Evolutionary conservation across 2,329 filamentous ascomycete species (phyloP), one percentile per base, ranked within the genome.

Genomic region (Xylariaceae sp.): DNA sequence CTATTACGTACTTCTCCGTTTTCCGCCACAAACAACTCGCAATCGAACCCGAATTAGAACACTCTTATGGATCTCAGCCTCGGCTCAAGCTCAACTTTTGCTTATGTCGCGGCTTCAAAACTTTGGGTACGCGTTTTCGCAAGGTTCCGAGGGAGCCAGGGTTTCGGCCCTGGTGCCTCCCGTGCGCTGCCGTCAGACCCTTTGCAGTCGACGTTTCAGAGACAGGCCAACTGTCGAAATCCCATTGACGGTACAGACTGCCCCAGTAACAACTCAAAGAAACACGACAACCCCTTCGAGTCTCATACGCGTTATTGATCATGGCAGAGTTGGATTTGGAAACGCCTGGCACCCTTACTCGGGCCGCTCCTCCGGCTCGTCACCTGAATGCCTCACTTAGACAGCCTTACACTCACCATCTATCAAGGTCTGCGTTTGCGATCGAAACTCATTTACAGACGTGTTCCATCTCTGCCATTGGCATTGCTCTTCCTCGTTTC

Each of bases 161-260:
- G 47, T 30, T 48, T 51, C 61, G 61, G 61, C 56, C 52, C 45
- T 58, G 57, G 51, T 52, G 59, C 47, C 46, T 59, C 54, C 62
- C 63, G 63, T 53, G 53, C 53, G 57, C 51, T 59, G 59, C 56
- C 51, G 54, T 56, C 51, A 40, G 50, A 54, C 55, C 51, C 49
- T 55, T 54, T 49, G 43, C 40, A 44, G 45, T 15, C 56, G 22
- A 52, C 53, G 62, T 65, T 65, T 64, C 62, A 65, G 59, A 49
- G 44, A 46, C 31, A 39, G 32, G 46, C 39, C 42, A 39, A 38
- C 38, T 40, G 36, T 47, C 44, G 40, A 41, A 52, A 42, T 27
- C 22, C 22, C 22, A 27, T 5, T 27, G 22, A 7, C 22, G 22
- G 30, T 11, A 15, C 45, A 45, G 42, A 41, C 6, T 17, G 6